A percentile compares a stretch with the other conserved stretches of the same genome.
These are phyloP conservation scores for Stachybotrys echinatus DNA, from an alignment of 2,329 filamentous ascomycete species.

Conservation along the genomic window DNA sequence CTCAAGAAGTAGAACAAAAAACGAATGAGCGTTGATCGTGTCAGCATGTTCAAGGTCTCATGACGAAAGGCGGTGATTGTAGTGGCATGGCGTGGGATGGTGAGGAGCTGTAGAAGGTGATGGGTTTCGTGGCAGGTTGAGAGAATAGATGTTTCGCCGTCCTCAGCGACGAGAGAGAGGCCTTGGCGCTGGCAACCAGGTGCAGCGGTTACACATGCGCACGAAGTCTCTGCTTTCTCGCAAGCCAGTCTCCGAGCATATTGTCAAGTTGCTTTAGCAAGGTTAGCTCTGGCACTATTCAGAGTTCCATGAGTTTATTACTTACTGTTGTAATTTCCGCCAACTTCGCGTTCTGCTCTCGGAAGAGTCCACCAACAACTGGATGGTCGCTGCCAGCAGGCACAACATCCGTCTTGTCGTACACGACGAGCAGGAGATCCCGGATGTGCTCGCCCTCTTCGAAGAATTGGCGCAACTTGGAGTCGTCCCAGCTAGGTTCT, in stretches of 20 bases:
- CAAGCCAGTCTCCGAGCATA: constrained; percentile 77
- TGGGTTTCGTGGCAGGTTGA: not conserved
- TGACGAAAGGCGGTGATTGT: not conserved
- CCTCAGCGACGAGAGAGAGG: not conserved
- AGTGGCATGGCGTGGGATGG: too few species aligned
- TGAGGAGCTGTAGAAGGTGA: not conserved
- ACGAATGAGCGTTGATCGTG: not conserved
- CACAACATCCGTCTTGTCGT: constrained; percentile 80
- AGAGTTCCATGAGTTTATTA: constrained; percentile 6
- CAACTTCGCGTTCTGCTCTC: constrained; percentile 79
- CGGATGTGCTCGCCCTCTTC: constrained; percentile 85
- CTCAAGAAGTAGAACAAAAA: not conserved
- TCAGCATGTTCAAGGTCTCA: not conserved
- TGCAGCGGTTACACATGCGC: constrained; percentile 36
- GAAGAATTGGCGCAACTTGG: constrained; percentile 80
- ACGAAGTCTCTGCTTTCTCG: constrained; percentile 61
- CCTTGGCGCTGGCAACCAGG: too few species aligned
- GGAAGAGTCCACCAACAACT: constrained; percentile 73
- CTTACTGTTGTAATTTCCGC: constrained; percentile 77
- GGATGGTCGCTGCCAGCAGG: constrained; percentile 82
- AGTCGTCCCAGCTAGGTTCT: constrained; percentile 73
- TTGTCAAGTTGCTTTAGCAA: constrained; percentile 69
- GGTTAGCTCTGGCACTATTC: constrained; percentile 9
- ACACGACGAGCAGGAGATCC: constrained; percentile 85
- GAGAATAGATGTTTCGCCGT: not conserved